Percentiles rank a stretch among this genome's conserved stretches.
Conservation (phyloP, 805 yeast genomes). For the Kodamaea laetipori region DNA sequence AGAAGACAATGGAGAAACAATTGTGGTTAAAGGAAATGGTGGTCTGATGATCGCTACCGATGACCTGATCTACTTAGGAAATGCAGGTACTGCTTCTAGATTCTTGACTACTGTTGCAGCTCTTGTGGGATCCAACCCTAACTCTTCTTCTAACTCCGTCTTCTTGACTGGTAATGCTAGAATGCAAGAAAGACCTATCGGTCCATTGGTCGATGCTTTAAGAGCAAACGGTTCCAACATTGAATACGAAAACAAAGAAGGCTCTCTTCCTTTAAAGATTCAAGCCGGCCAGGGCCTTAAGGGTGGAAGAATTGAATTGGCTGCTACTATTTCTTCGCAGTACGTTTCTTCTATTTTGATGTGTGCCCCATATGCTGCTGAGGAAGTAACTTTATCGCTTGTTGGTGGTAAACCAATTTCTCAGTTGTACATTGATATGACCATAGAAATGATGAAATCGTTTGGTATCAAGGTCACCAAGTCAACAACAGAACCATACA, state of each 20-base stretch:
- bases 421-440: conserved; percentile 95
- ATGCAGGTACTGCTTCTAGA: conserved; percentile 97
- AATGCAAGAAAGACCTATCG: conserved; percentile 97
- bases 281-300: conserved; percentile 67
- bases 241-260: conserved; percentile 68
- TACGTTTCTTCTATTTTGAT: conserved; percentile 93
- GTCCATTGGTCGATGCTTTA: conserved; percentile 92
- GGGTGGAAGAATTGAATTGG: conserved; percentile 92
- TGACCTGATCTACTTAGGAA: conserved; percentile 82
- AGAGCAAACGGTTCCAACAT: conserved; percentile 75
- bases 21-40: conserved; percentile 81
- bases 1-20: conserved; percentile 89
- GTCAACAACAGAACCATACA: conserved; percentile 71
- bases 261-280: conserved; percentile 83
- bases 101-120: conserved; percentile 91
- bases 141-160: conserved; percentile 43
- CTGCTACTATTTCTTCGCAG: conserved; percentile 96
- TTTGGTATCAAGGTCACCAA: conserved; percentile 80
- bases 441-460: conserved; percentile 88
- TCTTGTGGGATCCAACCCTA: conserved; percentile 54
- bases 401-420: conserved; percentile 98
- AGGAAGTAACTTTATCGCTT: conserved; percentile 82
- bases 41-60: conserved; percentile 68
- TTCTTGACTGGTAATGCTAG: conserved; percentile 90
- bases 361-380: conserved; percentile 95